Conservation (phyloP, 441 rosid species). For the Jatropha multifida region DNA sequence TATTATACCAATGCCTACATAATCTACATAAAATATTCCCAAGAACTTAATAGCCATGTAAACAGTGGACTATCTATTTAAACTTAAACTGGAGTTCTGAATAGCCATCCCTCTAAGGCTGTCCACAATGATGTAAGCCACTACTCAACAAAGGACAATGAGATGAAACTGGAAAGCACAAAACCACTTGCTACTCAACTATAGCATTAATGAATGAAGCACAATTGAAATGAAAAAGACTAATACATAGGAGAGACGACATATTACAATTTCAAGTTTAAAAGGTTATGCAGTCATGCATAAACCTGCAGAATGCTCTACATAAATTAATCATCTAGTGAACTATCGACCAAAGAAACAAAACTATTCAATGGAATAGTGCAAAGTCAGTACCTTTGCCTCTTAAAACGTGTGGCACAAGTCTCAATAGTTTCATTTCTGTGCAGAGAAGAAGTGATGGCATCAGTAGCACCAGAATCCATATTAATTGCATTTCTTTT, state of each 20-base stretch:
- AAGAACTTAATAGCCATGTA: background rate
- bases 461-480: constrained; percentile 36
- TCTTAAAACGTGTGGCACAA: constrained; percentile 37
- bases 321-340: background rate
- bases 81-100: background rate
- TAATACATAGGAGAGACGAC: background rate
- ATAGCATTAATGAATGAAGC: background rate
- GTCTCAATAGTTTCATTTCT: constrained; percentile 23
- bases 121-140: background rate
- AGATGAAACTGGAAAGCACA: background rate
- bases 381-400: constrained; percentile 45
- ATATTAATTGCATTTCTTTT: constrained; percentile 32
- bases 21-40: background rate
- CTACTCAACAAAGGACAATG: background rate
- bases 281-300: background rate
- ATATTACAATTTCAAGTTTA: background rate
- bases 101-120: background rate
- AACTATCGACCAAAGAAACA: background rate
- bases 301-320: background rate
- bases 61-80: background rate
- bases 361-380: background rate
- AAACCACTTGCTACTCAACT: background rate
- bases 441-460: constrained; percentile 20
- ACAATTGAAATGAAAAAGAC: constrained; percentile 8
- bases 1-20: no score